Base-by-base conservation (phyloP, 139 green algal species). In the Micromonas commoda region DNA sequence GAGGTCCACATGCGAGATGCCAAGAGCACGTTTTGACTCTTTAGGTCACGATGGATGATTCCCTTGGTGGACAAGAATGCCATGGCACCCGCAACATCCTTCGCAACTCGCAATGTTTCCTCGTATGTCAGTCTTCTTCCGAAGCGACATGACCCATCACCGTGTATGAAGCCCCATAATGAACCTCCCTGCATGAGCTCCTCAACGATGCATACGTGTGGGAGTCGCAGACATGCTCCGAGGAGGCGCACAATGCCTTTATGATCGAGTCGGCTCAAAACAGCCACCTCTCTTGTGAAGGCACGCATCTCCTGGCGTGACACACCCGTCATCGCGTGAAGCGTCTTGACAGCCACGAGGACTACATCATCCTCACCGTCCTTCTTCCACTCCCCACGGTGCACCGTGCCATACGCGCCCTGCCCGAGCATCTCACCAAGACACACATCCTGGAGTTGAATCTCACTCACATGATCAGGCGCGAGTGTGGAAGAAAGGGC, bases 51-150 rank as follows among this genome's bases (percentile, higher is more conserved):
- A 78, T 86, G 82, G 39, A 82, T 61, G 34, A 86, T 68, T 5
- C 96, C 94, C 31, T 91, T 89, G 20, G 35, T 66, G 38, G 77
- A 65, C 28, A 83, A 39, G 63, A 80, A 85, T 53, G 61, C 38
- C 69, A 82, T 73, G 2, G 68, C 81, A 4, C 33, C 64, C 0
- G 81, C 68, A 23, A 85, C 72, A 19, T 85, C 76, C 9, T 32
- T 52, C 13, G 72, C 81, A 13, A 85, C 35, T 24, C 71, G 71
- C 24, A 82, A 24, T 16, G 75, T 31, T 53, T 82, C 76, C 3
- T 33, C 31, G 32, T 57, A 77, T 23, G 45, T 34, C 64, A 78
- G 65, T n/a, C 2, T 20, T 5, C 68, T 29, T 69, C 29, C 54
- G 38, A 3, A 2, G 16, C 57, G 28, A 53, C 32, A n/a, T 28